Conservation (phyloP, 164 flowering plant species). For the Cinnamomum micranthum region DNA sequence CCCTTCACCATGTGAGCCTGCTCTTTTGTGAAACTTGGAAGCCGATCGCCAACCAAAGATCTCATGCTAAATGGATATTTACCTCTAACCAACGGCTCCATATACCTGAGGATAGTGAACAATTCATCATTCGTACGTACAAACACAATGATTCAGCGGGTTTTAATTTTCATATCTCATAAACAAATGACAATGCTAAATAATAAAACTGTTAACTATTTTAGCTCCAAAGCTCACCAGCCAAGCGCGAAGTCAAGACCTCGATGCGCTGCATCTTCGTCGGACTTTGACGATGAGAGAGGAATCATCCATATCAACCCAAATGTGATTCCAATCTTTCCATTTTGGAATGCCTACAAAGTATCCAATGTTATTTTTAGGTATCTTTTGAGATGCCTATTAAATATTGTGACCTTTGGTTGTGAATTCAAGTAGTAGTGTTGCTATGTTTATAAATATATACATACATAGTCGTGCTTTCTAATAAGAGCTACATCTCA, state of each 20-base stretch:
- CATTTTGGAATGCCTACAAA: constrained; percentile 48
- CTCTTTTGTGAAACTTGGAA: constrained; percentile 7
- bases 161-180: too few relatives aligned
- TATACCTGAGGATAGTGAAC: constrained; percentile 1
- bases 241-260: constrained; percentile 52
- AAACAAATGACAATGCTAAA: too few relatives aligned
- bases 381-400: too few relatives aligned
- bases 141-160: too few relatives aligned
- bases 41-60: neutral
- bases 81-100: constrained; percentile 10
- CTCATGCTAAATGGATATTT: constrained; percentile 8
- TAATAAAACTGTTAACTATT: too few relatives aligned
- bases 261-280: constrained; percentile 43
- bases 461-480: too few relatives aligned
- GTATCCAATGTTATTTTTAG: too few relatives aligned
- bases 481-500: too few relatives aligned
- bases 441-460: too few relatives aligned
- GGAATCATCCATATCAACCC: constrained; percentile 46
- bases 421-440: too few relatives aligned
- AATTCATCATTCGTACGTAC: neutral
- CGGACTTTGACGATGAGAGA: constrained; percentile 4
- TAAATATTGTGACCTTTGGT: too few relatives aligned
- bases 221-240: constrained; percentile 14
- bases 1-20: constrained; percentile 11
- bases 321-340: constrained; percentile 56